These are phyloP conservation scores for Crepidotus variabilis DNA, from an alignment of 768 basidiomycete species.

Conservation along the genomic window DNA sequence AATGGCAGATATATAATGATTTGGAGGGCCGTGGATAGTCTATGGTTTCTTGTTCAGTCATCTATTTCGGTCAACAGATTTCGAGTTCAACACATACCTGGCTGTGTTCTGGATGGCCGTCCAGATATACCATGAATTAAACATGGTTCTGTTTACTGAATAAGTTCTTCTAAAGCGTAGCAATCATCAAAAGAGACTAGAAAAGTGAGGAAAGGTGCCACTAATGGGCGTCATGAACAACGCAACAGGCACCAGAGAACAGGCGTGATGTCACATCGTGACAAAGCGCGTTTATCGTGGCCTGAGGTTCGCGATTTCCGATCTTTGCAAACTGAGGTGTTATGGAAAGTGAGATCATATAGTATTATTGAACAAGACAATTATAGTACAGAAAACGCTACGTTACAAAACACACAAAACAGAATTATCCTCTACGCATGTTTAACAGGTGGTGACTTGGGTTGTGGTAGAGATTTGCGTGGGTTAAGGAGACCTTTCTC, in stretches of 20 bases:
- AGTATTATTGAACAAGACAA: background rate
- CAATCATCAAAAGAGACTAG: background rate
- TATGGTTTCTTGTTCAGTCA: constrained; percentile 21
- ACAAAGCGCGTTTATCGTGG: no score
- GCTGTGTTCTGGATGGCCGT: constrained; percentile 62
- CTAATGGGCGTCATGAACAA: background rate
- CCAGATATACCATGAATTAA: constrained; percentile 66
- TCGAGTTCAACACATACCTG: constrained; percentile 32
- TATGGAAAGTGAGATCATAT: no score
- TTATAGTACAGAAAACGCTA: background rate
- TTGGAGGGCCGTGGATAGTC: constrained; percentile 74
- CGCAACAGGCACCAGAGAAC: background rate
- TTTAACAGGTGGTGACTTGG: background rate
- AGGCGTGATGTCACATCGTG: no score
- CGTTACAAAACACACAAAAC: background rate
- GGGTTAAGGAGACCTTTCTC: constrained; percentile 81
- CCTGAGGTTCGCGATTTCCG: no score
- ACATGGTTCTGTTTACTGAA: constrained; percentile 20
- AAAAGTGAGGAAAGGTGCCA: background rate
- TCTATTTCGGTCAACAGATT: constrained; percentile 1
- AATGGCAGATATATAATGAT: constrained; percentile 82
- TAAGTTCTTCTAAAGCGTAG: background rate
- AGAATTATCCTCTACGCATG: background rate
- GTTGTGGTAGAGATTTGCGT: constrained; percentile 27
- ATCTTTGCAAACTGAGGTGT: no score